Percentiles rank a stretch among this genome's conserved stretches.
Evolutionary conservation across 2,329 filamentous ascomycete species (phyloP).

Genomic region (Phialophora tarda): DNA sequence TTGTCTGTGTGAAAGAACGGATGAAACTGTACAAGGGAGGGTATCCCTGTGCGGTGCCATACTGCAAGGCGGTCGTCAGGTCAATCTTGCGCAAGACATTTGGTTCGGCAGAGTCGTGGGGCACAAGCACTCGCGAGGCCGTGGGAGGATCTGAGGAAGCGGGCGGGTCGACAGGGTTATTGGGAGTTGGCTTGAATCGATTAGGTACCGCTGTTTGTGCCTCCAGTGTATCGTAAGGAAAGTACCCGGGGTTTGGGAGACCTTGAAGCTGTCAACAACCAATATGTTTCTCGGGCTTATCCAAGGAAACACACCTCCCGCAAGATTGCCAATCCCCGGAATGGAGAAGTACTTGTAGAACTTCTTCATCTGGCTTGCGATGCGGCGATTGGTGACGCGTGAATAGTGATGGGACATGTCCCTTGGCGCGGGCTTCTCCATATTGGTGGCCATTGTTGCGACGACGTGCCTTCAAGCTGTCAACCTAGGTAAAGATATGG

Average conservation of each 20-base stretch:
- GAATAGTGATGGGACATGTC: conserved; percentile 84
- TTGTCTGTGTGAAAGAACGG: conserved; percentile 74
- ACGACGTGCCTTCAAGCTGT: not conserved
- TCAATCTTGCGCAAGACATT: conserved; percentile 76
- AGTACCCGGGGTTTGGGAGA: conserved; percentile 79
- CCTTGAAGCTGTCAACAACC: conserved; percentile 56
- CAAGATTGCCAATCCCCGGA: conserved; percentile 66
- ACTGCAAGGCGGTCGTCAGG: conserved; percentile 80
- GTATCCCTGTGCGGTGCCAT: conserved; percentile 82
- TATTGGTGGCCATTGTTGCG: conserved; percentile 37
- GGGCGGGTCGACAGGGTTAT: conserved; percentile 60
- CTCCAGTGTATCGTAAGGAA: conserved; percentile 90
- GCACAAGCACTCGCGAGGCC: conserved; percentile 69
- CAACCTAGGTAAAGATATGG: not conserved
- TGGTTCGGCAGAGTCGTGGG: conserved; percentile 65
- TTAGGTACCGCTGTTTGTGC: conserved; percentile 75
- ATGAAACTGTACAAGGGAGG: conserved; percentile 78
- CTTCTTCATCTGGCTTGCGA: conserved; percentile 72
- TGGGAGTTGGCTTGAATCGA: conserved; percentile 74
- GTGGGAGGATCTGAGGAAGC: conserved; percentile 45
- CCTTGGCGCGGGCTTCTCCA: conserved; percentile 59
- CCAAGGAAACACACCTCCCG: conserved; percentile 56
- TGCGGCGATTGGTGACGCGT: conserved; percentile 67
- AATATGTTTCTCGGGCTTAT: not conserved
- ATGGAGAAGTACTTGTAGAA: conserved; percentile 84